Conservation (phyloP, 495 filamentous ascomycete species). For the Penicillium ochrochloron region DNA sequence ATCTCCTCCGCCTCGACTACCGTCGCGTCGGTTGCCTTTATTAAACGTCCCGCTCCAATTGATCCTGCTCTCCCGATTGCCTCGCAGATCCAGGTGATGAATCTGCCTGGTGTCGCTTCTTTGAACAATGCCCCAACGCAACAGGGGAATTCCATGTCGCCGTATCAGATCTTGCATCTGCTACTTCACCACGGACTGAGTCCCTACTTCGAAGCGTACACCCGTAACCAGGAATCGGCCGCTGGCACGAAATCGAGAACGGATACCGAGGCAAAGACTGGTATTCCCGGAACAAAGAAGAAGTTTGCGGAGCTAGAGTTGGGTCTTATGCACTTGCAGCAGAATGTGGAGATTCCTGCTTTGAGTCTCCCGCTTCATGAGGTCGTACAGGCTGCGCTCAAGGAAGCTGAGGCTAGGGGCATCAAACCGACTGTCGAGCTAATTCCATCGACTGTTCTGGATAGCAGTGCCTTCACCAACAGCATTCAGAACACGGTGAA, state of each 20-base stretch:
- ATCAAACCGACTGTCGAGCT: constrained; percentile 73
- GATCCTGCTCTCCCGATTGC: constrained; percentile 77
- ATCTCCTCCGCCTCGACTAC: constrained; percentile 78
- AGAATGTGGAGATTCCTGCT: constrained; percentile 97
- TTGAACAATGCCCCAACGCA: constrained; percentile 65
- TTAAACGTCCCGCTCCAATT: constrained; percentile 87
- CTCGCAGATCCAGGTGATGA: constrained; percentile 88
- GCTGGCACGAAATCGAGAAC: constrained; percentile 68
- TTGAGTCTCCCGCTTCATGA: constrained; percentile 84
- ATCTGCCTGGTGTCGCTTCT: constrained; percentile 78
- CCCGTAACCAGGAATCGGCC: constrained; percentile 75
- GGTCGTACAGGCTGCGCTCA: constrained; percentile 80
- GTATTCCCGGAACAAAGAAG: constrained; percentile 95
- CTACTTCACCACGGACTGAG: constrained; percentile 84
- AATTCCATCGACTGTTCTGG: constrained; percentile 70
- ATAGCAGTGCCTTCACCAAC: constrained; percentile 90
- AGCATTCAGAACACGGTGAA: constrained; percentile 91
- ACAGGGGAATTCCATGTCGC: constrained; percentile 73
- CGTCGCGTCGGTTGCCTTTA: constrained; percentile 80
- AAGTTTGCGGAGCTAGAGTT: constrained; percentile 91
- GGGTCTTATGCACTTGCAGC: constrained; percentile 86
- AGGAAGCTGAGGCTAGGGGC: constrained; percentile 67
- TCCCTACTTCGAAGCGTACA: constrained; percentile 95
- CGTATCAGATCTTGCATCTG: constrained; percentile 87
- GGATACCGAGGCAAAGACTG: constrained; percentile 88